Percentiles rank a stretch among this genome's conserved stretches.
Evolutionary conservation across 495 filamentous ascomycete genomes (phyloP).

Genomic region (Hypoxylon lenormandii): DNA sequence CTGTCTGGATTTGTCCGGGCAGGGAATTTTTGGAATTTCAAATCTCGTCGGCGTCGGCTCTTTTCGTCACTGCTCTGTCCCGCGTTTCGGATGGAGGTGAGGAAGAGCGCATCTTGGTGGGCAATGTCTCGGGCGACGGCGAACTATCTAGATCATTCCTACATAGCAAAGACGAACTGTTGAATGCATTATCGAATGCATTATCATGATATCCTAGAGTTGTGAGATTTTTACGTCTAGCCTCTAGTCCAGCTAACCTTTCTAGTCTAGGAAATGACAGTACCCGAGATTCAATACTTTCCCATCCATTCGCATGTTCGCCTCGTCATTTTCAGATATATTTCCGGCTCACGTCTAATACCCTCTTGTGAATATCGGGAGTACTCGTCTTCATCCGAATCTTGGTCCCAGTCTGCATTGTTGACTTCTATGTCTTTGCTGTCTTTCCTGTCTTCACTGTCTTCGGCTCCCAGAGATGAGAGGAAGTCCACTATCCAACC

Average conservation of each 20-base stretch:
- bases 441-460: background rate
- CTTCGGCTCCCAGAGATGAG: background rate
- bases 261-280: too few relatives aligned
- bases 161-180: too few relatives aligned
- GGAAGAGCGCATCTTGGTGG: constrained; percentile 27
- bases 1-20: constrained; percentile 41
- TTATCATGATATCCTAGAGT: too few relatives aligned
- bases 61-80: constrained; percentile 43
- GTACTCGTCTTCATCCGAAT: too few relatives aligned
- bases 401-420: too few relatives aligned
- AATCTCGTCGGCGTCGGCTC: constrained; percentile 7
- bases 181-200: too few relatives aligned
- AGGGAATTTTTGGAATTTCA: constrained; percentile 52
- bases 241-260: too few relatives aligned
- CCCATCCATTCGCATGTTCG: constrained; percentile 5
- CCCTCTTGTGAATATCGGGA: background rate
- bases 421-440: too few relatives aligned
- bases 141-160: background rate
- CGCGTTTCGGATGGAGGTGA: constrained; percentile 35
- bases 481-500: background rate
- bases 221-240: too few relatives aligned
- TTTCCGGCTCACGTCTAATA: background rate
- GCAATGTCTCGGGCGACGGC: background rate
- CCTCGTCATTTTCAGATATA: background rate
- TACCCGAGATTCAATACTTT: background rate